These are phyloP conservation scores for Blastocystis sp. DNA, from an alignment of 352 stramenopile species.

Conservation along the genomic window DNA sequence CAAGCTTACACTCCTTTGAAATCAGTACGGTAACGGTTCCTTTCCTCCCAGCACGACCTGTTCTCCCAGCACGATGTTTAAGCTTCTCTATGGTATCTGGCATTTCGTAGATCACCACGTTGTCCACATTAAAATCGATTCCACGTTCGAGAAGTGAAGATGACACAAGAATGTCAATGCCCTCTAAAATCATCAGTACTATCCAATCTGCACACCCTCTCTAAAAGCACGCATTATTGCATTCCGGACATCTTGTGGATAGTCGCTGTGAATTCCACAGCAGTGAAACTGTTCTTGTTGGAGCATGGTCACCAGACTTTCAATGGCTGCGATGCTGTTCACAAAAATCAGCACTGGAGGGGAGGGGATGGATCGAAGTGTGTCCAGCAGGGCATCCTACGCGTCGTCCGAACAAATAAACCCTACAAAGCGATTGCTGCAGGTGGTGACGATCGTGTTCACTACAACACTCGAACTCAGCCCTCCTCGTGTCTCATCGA, in stretches of 20 bases:
- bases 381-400: neutral
- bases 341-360: constrained; percentile 31
- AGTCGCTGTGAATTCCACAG: constrained; percentile 47
- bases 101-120: constrained; percentile 44
- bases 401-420: neutral
- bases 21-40: constrained; percentile 14
- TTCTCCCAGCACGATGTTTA: constrained; percentile 14
- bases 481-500: neutral
- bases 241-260: neutral
- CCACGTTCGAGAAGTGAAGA: constrained; percentile 24
- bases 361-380: neutral
- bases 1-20: neutral
- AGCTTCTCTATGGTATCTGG: constrained; percentile 46
- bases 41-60: neutral
- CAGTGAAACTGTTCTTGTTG: constrained; percentile 37
- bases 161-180: neutral
- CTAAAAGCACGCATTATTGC: constrained; percentile 5
- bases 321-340: constrained; percentile 41
- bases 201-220: neutral
- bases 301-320: neutral
- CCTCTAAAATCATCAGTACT: neutral
- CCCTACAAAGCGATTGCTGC: neutral
- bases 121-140: constrained; percentile 34
- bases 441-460: neutral
- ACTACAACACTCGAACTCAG: neutral